These are phyloP conservation scores for Blastobotrys aristatus DNA, from an alignment of 1,139 yeast species.

Conservation along the genomic window DNA sequence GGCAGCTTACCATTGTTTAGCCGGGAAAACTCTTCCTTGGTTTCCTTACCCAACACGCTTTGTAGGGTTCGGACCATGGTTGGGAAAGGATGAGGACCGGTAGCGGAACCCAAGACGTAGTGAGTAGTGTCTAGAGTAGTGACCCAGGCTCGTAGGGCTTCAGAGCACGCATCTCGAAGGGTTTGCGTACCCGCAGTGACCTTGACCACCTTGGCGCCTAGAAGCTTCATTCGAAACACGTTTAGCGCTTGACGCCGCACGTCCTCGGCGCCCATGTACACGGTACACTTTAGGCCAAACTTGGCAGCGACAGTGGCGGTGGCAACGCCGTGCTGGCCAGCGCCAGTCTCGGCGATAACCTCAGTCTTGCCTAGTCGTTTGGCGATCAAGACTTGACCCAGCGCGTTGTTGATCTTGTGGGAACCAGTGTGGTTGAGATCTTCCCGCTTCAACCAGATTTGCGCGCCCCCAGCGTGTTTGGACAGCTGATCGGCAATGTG, in stretches of 20 bases:
- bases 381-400: slow-evolving; percentile 91
- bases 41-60: slow-evolving; percentile 91
- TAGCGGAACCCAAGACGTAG: slow-evolving; percentile 95
- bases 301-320: slow-evolving; percentile 99
- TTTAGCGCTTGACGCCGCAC: slow-evolving; percentile 97
- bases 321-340: slow-evolving; percentile 99
- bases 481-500: slow-evolving; percentile 88
- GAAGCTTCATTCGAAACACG: slow-evolving; percentile 92
- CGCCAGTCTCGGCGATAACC: slow-evolving; percentile 98
- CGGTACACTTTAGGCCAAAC: slow-evolving; percentile 92
- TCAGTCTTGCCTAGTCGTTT: slow-evolving; percentile 85
- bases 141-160: slow-evolving; percentile 96
- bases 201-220: slow-evolving; percentile 92
- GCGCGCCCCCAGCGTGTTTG: slow-evolving; percentile 92
- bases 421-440: slow-evolving; percentile 98
- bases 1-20: slow-evolving; percentile 80
- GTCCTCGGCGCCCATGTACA: slow-evolving; percentile 99
- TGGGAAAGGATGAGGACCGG: slow-evolving; percentile 99
- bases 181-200: slow-evolving; percentile 95
- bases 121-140: slow-evolving; percentile 80
- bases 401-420: slow-evolving; percentile 93
- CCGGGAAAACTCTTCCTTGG: slow-evolving; percentile 81
- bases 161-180: slow-evolving; percentile 94
- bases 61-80: slow-evolving; percentile 97
- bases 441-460: slow-evolving; percentile 96